Conservation (phyloP, 2,329 filamentous ascomycete species). For the Colletotrichum sp. region DNA sequence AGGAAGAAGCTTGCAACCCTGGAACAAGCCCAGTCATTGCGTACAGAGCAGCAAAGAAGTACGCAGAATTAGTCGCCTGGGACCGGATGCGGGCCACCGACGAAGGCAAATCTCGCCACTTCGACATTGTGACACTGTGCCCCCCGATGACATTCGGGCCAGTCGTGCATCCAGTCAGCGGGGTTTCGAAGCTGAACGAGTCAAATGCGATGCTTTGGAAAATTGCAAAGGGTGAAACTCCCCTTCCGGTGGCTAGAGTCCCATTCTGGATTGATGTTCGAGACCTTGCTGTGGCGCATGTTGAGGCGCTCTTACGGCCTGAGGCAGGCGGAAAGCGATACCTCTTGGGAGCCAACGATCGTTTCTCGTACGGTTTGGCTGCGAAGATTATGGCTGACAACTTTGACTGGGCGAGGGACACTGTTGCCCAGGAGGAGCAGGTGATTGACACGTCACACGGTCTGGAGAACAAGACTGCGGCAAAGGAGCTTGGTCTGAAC, state of each 20-base stretch:
- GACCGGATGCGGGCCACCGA: slow-evolving; percentile 31
- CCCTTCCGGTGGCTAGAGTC: slow-evolving; percentile 41
- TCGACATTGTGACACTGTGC: slow-evolving; percentile 50
- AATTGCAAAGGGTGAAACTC: slow-evolving; percentile 38
- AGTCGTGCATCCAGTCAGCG: slow-evolving; percentile 41
- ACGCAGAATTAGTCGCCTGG: slow-evolving; percentile 39
- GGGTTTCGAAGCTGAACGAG: slow-evolving; percentile 42
- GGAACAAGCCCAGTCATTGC: slow-evolving; percentile 42
- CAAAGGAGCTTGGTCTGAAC: slow-evolving; percentile 40
- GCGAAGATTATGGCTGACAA: slow-evolving; percentile 44
- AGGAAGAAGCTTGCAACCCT: slow-evolving; percentile 49
- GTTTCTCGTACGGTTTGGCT: slow-evolving; percentile 50
- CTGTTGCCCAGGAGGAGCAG: slow-evolving; percentile 37
- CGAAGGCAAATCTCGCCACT: slow-evolving; percentile 33
- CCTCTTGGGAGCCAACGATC: slow-evolving; percentile 42
- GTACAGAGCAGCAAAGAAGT: slow-evolving; percentile 39
- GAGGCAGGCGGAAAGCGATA: slow-evolving; percentile 45
- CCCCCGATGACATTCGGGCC: slow-evolving; percentile 52
- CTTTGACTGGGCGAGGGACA: slow-evolving; percentile 40
- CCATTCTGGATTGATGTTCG: slow-evolving; percentile 52
- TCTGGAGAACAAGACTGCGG: slow-evolving; percentile 46
- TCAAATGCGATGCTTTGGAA: slow-evolving; percentile 47
- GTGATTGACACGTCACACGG: slow-evolving; percentile 41
- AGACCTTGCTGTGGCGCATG: slow-evolving; percentile 49
- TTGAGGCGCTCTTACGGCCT: slow-evolving; percentile 41